Evolutionary conservation across 768 basidiomycete genomes (phyloP).

Genomic region (Leccinum longicurvipes): DNA sequence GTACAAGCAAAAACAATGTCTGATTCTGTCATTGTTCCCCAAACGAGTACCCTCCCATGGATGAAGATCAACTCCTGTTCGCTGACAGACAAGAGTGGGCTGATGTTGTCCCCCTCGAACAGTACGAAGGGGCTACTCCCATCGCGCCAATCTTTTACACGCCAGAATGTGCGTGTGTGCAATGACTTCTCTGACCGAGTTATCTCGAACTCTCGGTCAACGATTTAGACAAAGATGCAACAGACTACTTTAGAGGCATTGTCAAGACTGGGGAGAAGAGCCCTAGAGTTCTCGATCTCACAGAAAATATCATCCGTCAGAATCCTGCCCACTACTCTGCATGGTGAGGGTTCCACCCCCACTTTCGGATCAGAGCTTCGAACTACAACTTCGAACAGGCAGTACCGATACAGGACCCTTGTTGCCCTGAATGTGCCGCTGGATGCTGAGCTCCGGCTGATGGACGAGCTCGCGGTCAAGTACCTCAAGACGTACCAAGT

Average conservation of each 20-base stretch:
- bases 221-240: constrained; percentile 81
- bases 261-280: constrained; percentile 77
- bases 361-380: not conserved
- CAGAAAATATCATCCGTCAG: constrained; percentile 81
- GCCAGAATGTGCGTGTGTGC: constrained; percentile 66
- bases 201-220: constrained; percentile 7
- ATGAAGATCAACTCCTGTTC: constrained; percentile 39
- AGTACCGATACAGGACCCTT: constrained; percentile 90
- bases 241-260: constrained; percentile 87
- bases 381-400: constrained; percentile 49
- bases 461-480: constrained; percentile 81
- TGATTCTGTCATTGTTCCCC: not conserved
- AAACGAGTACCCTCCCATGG: constrained; percentile 5
- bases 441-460: constrained; percentile 73
- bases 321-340: constrained; percentile 98
- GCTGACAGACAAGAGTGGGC: constrained; percentile 69
- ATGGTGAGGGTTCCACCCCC: constrained; percentile 55
- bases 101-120: constrained; percentile 75
- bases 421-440: constrained; percentile 64
- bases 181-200: not conserved
- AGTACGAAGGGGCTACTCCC: constrained; percentile 75
- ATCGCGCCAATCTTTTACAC: constrained; percentile 93
- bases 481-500: constrained; percentile 97
- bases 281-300: constrained; percentile 77
- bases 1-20: not conserved